Evolutionary conservation across 768 basidiomycete genomes (phyloP).

Genomic region (Mycena amicta): DNA sequence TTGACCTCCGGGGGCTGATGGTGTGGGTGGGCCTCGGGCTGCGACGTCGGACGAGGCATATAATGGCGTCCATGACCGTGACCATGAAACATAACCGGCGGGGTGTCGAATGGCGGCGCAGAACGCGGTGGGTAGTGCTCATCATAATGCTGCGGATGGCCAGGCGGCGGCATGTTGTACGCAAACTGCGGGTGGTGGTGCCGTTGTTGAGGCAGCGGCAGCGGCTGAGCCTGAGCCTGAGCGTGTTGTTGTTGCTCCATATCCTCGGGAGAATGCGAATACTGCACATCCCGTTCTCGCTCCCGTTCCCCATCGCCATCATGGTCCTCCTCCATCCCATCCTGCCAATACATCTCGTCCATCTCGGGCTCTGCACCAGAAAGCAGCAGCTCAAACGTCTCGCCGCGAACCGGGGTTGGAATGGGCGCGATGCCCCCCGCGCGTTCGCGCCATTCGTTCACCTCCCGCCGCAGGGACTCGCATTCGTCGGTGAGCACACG

Average conservation of each 20-base stretch:
- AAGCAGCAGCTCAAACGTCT: conserved; percentile 54
- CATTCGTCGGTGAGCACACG: conserved; percentile 61
- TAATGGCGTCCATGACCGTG: background rate
- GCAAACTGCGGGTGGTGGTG: background rate
- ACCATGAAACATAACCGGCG: background rate
- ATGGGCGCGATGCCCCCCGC: conserved; percentile 51
- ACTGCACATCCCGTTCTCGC: background rate
- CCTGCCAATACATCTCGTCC: conserved; percentile 27
- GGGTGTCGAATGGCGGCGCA: background rate
- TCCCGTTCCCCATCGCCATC: conserved; percentile 21
- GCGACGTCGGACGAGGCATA: background rate
- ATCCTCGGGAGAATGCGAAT: background rate
- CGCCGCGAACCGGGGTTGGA: conserved; percentile 55
- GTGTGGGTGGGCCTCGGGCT: background rate
- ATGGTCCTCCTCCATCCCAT: conserved; percentile 35
- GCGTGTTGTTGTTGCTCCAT: background rate
- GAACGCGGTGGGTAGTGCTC: background rate
- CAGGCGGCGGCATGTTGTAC: background rate
- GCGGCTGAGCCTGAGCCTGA: background rate
- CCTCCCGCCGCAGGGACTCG: conserved; percentile 69
- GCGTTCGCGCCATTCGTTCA: conserved; percentile 74
- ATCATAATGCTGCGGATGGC: background rate
- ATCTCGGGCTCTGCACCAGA: conserved; percentile 50
- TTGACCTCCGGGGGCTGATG: background rate
- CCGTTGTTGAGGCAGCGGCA: background rate